Evolutionary conservation across 352 stramenopile genomes (phyloP), one percentile per base, ranked within the genome.

Genomic region (Aphanomyces cochlioides): DNA sequence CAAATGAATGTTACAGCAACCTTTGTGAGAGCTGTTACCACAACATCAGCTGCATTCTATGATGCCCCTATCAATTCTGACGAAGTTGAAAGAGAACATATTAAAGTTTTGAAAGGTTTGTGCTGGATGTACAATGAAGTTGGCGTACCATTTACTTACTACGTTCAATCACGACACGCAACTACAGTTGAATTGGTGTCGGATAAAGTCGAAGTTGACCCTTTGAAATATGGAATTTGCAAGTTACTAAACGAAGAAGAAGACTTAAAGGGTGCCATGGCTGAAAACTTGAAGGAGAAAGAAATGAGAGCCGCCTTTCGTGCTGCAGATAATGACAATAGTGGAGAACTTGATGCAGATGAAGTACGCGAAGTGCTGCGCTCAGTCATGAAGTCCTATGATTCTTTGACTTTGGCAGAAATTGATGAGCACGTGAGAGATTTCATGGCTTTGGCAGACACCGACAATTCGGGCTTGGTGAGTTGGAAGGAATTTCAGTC

Each of bases 401-500:
- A 50, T n/a, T 19, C 77, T 73, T 45, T 83, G 1, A 83, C 78
- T 70, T 84, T 92, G n/a, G 43, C 78, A 10, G 82, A 90, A 19
- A 72, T 94, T 48, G 70, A 86, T 36, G 73, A 74, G 50, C 63
- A 72, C 37, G 85, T 95, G 6, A 78, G 93, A 41, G 85, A 93
- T 37, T 96, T 96, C 47, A 80, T 96, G 56, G 78, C 68, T 3
- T 68, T 93, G 4, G 88, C 86, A 19, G 87, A 94, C 57, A 92
- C 84, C 1, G 87, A 96, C 64, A 76, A 78, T 17, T 93, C 85
- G 12, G 85, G 85, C 5, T 76, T 84, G 67, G 84, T 96, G 17
- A 93, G 86, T 40, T 93, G 85, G 79, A 87, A 95, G 70, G 87
- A 94, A 67, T 96, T 96, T 66, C 92, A 93, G 72, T 74, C 84